phyloP scores from a whole-genome alignment of 495 filamentous ascomycete species.

The Corynascus novoguineensis region DNA sequence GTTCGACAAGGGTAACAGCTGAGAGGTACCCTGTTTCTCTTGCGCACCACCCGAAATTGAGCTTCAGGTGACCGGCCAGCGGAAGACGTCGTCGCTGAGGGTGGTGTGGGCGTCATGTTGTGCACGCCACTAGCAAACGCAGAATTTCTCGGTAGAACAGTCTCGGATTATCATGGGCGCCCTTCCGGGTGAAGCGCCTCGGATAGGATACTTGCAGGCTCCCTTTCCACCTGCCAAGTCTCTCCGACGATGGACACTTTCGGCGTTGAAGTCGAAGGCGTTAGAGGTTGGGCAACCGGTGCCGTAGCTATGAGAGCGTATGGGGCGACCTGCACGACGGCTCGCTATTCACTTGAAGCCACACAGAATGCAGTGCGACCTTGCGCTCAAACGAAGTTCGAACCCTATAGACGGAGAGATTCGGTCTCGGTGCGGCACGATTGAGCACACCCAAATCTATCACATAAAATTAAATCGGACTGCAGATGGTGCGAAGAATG shows the following conservation, averaged over 20 bases:
- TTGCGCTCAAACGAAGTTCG: no score
- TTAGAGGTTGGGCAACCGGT: no score
- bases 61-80: slow-evolving; percentile 75
- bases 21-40: slow-evolving; percentile 89
- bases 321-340: no score
- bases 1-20: slow-evolving; percentile 92
- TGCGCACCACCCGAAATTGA: slow-evolving; percentile 83
- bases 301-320: no score
- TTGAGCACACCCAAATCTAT: background rate
- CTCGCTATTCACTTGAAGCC: no score
- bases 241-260: no score
- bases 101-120: slow-evolving; percentile 81
- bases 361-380: no score
- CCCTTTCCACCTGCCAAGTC: no score
- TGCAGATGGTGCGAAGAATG: background rate
- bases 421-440: background rate
- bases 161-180: background rate
- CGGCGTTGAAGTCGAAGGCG: no score
- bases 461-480: background rate
- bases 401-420: background rate
- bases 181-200: no score
- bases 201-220: no score
- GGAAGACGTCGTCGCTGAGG: slow-evolving; percentile 75
- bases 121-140: background rate
- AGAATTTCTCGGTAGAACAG: background rate